Conservation (phyloP, 345 rosid genomes). For the Pugionium cornutum region DNA sequence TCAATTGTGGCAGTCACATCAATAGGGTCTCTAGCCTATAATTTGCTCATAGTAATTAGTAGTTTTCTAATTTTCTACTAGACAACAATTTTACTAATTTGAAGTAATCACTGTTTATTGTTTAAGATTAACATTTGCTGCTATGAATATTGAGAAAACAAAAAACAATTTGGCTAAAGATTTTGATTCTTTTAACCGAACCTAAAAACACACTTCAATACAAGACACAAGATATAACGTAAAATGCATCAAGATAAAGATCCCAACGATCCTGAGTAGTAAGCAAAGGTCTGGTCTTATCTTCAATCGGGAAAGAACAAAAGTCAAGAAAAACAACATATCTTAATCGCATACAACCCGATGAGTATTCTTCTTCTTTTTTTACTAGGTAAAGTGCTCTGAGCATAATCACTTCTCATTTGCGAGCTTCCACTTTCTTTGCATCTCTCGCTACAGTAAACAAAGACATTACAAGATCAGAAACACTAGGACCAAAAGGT, state of each 20-base stretch:
- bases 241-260: conserved; percentile 13
- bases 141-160: too few species aligned
- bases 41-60: too few species aligned
- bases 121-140: too few species aligned
- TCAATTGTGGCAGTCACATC: too few species aligned
- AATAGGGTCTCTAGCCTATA: too few species aligned
- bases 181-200: too few species aligned
- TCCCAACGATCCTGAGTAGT: conserved; percentile 1
- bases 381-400: background rate
- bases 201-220: too few species aligned
- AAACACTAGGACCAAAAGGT: background rate
- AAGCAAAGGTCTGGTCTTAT: conserved; percentile 12
- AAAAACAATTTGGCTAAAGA: too few species aligned
- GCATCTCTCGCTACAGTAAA: conserved; percentile 47
- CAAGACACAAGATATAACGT: background rate
- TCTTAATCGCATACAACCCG: conserved; percentile 18
- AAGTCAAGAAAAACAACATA: conserved; percentile 21
- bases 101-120: too few species aligned
- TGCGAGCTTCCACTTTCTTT: conserved; percentile 55
- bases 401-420: conserved; percentile 35
- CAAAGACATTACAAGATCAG: conserved; percentile 21
- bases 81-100: too few species aligned
- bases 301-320: conserved; percentile 20
- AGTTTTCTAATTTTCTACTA: too few species aligned
- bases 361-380: background rate